Evolutionary conservation across 2,329 filamentous ascomycete genomes (phyloP), one percentile per base, ranked within the genome.

Genomic region (Trichoderma hamatum): DNA sequence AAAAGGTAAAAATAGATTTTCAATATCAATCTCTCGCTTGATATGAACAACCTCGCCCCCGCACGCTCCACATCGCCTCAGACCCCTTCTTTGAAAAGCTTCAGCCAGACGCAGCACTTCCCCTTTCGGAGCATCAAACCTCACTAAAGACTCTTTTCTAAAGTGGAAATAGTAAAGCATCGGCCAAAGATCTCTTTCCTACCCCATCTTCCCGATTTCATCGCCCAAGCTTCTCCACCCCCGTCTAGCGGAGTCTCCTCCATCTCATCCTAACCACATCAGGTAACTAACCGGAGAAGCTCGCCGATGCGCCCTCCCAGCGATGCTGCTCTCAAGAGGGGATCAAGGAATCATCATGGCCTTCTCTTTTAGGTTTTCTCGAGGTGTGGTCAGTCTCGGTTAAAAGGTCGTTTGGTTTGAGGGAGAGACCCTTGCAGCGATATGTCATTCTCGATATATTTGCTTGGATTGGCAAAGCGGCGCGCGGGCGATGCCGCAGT

Each of bases 211-310:
- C 51, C 32, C n/a, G 52, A 39, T 26, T 21, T 21, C 51, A 43
- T 24, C 34, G 63, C 52, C 16, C 39, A 10, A 21, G 9, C 13
- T 51, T 63, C 39, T 49, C 39, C 52, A 32, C 39, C 64, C 52
- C 63, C 52, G 24, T 58, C 14, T 28, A 55, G 61, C 61, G 61
- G 61, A 64, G 39, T 43, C 39, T 43, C 39, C 39, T 43, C 16
- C 39, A 51, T 51, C 32, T 5, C 26, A 32, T 61, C 24, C 43
- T 67, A 67, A 67, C 64, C 64, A 58, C 21, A 67, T 59, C 52
- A 67, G 64, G 64, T 28, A 59, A 67, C 64, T 67, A 67, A 46
- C 52, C 54, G 54, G 64, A 67, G 61, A 64, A 55, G 21, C 28
- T 55, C 43, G 60, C 46, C 60, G 30, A 52, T 43, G 55, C 52